These are phyloP conservation scores for Ophiostoma angusticollis DNA, from an alignment of 2,329 filamentous ascomycete genomes.

Conservation along the genomic window DNA sequence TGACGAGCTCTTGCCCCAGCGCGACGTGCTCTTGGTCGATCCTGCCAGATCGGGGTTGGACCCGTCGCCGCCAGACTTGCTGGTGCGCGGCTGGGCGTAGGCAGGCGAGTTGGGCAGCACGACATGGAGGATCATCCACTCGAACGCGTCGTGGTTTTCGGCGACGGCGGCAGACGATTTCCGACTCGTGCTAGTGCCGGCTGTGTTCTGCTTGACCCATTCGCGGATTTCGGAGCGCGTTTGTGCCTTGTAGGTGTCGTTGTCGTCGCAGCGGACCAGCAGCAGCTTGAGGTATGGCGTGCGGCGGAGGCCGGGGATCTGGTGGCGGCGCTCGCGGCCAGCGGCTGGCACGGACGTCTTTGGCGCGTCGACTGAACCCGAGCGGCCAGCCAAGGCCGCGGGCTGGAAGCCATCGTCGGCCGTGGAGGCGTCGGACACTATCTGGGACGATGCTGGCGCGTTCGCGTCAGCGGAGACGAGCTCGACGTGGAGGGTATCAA, in stretches of 20 bases:
- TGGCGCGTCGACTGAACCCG: slow-evolving; percentile 23
- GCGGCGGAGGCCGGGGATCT: slow-evolving; percentile 84
- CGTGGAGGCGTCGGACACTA: slow-evolving; percentile 13
- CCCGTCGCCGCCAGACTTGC: slow-evolving; percentile 32
- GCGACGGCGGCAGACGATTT: slow-evolving; percentile 52
- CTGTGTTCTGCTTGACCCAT: slow-evolving; percentile 73
- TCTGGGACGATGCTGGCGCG: slow-evolving; percentile 14
- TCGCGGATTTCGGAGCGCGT: slow-evolving; percentile 70
- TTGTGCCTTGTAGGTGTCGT: slow-evolving; percentile 77
- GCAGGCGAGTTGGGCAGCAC: slow-evolving; percentile 76
- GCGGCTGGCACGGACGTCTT: background rate
- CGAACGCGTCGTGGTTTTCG: slow-evolving; percentile 91
- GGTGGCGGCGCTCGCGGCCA: slow-evolving; percentile 59
- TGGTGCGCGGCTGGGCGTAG: slow-evolving; percentile 60
- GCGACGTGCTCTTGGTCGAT: slow-evolving; percentile 12
- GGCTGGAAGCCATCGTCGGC: slow-evolving; percentile 50
- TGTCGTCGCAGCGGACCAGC: slow-evolving; percentile 86
- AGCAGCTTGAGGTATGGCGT: slow-evolving; percentile 91
- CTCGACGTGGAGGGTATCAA: slow-evolving; percentile 83
- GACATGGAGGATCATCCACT: slow-evolving; percentile 90
- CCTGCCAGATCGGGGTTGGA: slow-evolving; percentile 42
- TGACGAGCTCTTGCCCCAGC: slow-evolving; percentile 37
- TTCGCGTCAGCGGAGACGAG: slow-evolving; percentile 53
- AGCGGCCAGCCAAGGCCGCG: slow-evolving; percentile 34
- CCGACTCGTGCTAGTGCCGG: slow-evolving; percentile 40